These are phyloP conservation scores for Solanum stenotomum DNA, from an alignment of 257 asterid genomes.

Conservation along the genomic window DNA sequence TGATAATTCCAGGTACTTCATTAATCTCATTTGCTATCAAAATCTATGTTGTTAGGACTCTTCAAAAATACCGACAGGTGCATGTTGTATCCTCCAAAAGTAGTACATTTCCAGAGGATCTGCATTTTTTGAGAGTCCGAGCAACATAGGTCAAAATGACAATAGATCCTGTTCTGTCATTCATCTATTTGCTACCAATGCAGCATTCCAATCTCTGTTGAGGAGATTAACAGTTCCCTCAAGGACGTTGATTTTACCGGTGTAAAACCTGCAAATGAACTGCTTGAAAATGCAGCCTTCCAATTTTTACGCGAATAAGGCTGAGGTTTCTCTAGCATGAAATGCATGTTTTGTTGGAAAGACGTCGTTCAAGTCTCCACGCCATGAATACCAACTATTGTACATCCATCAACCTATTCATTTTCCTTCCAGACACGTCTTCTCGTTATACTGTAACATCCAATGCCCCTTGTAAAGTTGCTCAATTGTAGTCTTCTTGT, in stretches of 20 bases:
- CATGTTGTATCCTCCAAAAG: background rate
- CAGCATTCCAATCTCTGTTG: constrained; percentile 68
- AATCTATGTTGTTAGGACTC: background rate
- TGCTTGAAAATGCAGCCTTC: constrained; percentile 54
- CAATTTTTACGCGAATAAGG: constrained; percentile 58
- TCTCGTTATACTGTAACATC: background rate
- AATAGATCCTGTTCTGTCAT: background rate
- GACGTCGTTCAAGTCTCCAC: background rate
- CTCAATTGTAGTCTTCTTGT: constrained; percentile 22
- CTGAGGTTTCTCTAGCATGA: constrained; percentile 1
- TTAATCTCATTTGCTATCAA: background rate
- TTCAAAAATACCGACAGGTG: background rate
- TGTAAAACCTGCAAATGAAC: constrained; percentile 58
- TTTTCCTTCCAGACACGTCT: background rate
- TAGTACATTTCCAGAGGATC: background rate
- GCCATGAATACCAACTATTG: constrained; percentile 17
- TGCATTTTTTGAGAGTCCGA: background rate
- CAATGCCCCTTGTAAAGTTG: constrained; percentile 25
- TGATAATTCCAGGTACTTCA: constrained; percentile 47
- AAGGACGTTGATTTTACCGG: constrained; percentile 55
- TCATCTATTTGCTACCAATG: constrained; percentile 4
- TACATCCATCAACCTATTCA: constrained; percentile 16
- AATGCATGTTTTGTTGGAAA: background rate
- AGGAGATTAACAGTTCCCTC: constrained; percentile 46
- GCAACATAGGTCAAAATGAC: background rate